Evolutionary conservation across 257 asterid species (phyloP), one percentile per base, ranked within the genome.

Genomic region (Perilla frutescens): DNA sequence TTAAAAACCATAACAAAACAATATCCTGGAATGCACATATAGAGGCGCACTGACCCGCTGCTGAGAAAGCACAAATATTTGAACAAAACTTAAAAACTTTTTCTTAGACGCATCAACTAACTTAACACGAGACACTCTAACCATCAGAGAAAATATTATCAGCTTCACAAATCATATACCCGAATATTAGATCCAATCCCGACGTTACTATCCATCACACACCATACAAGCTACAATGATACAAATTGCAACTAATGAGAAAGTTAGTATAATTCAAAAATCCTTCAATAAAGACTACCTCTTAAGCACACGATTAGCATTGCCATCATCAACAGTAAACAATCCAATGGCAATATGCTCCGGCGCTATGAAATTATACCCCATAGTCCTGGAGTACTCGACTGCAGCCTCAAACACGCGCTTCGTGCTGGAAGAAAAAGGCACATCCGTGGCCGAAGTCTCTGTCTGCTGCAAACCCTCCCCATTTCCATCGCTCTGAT

Each of bases 401-500:
- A 88, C 97, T 0, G 98, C 98, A n/a, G 98, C 98, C 87, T 95
- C 98, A 70, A 95, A 90, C 36, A 92, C 96, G 8, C 88, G 84
- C 76, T 95, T 95, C 2, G 96, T 82, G 82, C 86, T 79, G 0
- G 82, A 20, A 0, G 97, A 87, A 76, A 95, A 95, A 10, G 97
- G 88, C 79, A 95, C 86, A 74, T 90, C 97, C 51, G 97, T 87
- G 9, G 98, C 96, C 8, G 95, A 89, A 7, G 83, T 61, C 53
- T 72, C 88, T 26, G 94, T 74, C n/a, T 43, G 62, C 79, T 57
- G 81, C 68, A 63, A 65, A 31, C 48, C 69, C 44, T 48, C 84
- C 39, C 75, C 81, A 26, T n/a, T 60, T 26, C 78, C 80, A 6
- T 51, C 73, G 47, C 64, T 71, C 59, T 48, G 81, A 11, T 73